These are phyloP conservation scores for Stevia rebaudiana DNA, from an alignment of 140 eudicot genomes.

Conservation along the genomic window DNA sequence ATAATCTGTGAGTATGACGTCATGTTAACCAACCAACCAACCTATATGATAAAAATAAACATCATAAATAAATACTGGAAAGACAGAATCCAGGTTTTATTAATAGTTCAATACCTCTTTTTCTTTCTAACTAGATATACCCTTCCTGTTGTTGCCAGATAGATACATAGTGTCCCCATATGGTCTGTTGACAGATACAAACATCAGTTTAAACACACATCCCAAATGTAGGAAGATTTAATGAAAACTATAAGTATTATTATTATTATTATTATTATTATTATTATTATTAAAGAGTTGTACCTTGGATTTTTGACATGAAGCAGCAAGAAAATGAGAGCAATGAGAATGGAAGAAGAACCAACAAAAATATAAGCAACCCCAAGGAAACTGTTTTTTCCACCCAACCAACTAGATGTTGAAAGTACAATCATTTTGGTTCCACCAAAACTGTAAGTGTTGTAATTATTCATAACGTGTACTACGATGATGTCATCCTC, in stretches of 20 bases:
- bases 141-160: slow-evolving; percentile 58
- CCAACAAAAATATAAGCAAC: slow-evolving; percentile 63
- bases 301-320: slow-evolving; percentile 83
- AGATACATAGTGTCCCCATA: slow-evolving; percentile 46
- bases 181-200: slow-evolving; percentile 37
- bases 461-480: slow-evolving; percentile 62
- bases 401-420: slow-evolving; percentile 92
- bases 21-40: not conserved
- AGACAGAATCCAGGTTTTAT: not conserved
- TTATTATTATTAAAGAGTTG: no score
- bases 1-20: slow-evolving; percentile 9
- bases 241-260: not conserved
- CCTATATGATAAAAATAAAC: not conserved
- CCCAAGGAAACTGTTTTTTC: slow-evolving; percentile 74
- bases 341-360: slow-evolving; percentile 46
- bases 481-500: slow-evolving; percentile 51
- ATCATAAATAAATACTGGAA: not conserved
- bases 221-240: not conserved
- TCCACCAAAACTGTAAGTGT: slow-evolving; percentile 85
- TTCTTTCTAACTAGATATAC: slow-evolving; percentile 38
- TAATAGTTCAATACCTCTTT: not conserved
- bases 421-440: slow-evolving; percentile 70
- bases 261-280: no score
- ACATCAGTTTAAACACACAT: not conserved
- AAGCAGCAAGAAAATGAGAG: slow-evolving; percentile 63